Conservation (phyloP, 208 protist species). For the Acanthamoeba quina region DNA sequence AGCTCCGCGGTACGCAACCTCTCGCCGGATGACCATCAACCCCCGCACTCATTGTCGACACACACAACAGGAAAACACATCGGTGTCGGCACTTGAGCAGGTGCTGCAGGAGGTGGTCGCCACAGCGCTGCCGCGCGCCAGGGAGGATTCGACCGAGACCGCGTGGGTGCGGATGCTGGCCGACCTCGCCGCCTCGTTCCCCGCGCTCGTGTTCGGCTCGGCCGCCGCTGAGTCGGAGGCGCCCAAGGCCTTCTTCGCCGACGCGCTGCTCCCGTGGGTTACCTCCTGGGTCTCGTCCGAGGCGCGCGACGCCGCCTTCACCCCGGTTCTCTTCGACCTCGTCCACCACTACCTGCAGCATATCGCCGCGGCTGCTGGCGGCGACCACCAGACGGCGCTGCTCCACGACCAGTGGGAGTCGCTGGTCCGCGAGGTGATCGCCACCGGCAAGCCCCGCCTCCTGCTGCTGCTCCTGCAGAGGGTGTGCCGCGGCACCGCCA, state of each 20-base stretch:
- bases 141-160: neutral
- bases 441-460: neutral
- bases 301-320: constrained; percentile 5
- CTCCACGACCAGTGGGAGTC: constrained; percentile 20
- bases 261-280: constrained; percentile 31
- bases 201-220: constrained; percentile 23
- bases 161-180: constrained; percentile 6
- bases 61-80: neutral
- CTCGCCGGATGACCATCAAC: too few species aligned
- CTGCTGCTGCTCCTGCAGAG: constrained; percentile 22
- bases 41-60: neutral
- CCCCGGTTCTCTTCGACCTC: constrained; percentile 16
- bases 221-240: neutral
- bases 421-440: neutral
- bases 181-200: constrained; percentile 11
- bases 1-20: neutral
- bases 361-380: neutral
- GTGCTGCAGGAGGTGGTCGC: constrained; percentile 29
- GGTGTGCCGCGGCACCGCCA: neutral
- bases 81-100: constrained; percentile 3
- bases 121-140: constrained; percentile 2
- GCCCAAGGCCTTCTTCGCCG: neutral
- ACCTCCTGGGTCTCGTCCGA: neutral
- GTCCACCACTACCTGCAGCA: constrained; percentile 33
- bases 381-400: neutral